Evolutionary conservation across 192 early-diverging fungal genomes (phyloP).

Genomic region (Coemansia sp.): DNA sequence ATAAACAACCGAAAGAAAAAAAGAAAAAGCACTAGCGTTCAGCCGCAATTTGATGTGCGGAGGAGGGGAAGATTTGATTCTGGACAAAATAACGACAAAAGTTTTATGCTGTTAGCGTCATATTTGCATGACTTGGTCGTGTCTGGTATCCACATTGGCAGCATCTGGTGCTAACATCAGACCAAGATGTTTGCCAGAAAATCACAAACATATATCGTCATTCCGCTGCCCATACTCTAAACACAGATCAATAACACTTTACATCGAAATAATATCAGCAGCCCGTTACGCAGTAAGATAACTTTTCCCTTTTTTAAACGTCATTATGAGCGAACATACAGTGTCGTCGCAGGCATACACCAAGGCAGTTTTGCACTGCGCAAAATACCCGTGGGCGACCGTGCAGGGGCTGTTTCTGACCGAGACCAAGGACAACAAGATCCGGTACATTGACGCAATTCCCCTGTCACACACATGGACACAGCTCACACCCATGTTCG

Average conservation of each 20-base stretch:
- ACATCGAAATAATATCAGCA: not conserved
- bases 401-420: slow-evolving; percentile 78
- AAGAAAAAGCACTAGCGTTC: not conserved
- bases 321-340: slow-evolving; percentile 35
- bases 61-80: not conserved
- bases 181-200: not conserved
- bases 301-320: not conserved
- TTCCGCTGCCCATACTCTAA: not conserved
- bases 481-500: slow-evolving; percentile 76
- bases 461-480: slow-evolving; percentile 83
- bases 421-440: slow-evolving; percentile 35
- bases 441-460: slow-evolving; percentile 63
- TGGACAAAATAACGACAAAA: not conserved
- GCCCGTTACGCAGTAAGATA: not conserved
- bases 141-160: not conserved
- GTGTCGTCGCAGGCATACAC: slow-evolving; percentile 64
- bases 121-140: not conserved
- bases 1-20: not conserved
- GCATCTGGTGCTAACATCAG: too few relatives aligned
- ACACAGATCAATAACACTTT: not conserved
- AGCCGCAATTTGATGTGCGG: not conserved
- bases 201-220: not conserved
- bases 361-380: slow-evolving; percentile 76
- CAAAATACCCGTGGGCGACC: slow-evolving; percentile 72
- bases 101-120: not conserved